Evolutionary conservation across 306 rosid species (phyloP).

Genomic region (Cicer arietinum): DNA sequence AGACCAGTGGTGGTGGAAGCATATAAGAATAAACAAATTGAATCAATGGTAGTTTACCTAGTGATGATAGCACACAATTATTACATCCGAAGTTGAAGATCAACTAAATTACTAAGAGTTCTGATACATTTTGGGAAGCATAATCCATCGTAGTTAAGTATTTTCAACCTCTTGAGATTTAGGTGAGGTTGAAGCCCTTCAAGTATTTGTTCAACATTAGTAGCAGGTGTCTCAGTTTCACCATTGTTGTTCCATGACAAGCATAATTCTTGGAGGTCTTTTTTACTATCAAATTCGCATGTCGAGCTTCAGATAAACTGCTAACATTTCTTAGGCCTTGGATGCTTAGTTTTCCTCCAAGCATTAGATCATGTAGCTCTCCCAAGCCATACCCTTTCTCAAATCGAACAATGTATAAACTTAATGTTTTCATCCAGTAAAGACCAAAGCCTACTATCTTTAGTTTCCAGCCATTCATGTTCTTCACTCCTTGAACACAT

Average conservation of each 20-base stretch:
- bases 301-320: neutral
- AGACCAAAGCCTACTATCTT: neutral
- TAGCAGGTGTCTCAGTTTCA: neutral
- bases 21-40: neutral
- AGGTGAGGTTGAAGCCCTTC: conserved; percentile 13
- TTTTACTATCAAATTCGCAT: neutral
- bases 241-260: neutral
- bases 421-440: neutral
- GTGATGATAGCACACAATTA: neutral
- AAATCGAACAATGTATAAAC: neutral
- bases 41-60: neutral
- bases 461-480: conserved; percentile 6
- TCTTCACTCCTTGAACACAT: neutral
- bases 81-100: neutral
- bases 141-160: neutral
- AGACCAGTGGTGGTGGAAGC: neutral
- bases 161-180: neutral
- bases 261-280: neutral
- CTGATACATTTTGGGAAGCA: neutral
- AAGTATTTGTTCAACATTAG: neutral
- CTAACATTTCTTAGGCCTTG: neutral
- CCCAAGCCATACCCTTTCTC: neutral
- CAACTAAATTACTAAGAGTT: neutral
- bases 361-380: neutral
- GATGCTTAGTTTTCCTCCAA: neutral